Evolutionary conservation across 2,329 filamentous ascomycete species (phyloP), one percentile per base, ranked within the genome.

Genomic region (Curvularia sp.): DNA sequence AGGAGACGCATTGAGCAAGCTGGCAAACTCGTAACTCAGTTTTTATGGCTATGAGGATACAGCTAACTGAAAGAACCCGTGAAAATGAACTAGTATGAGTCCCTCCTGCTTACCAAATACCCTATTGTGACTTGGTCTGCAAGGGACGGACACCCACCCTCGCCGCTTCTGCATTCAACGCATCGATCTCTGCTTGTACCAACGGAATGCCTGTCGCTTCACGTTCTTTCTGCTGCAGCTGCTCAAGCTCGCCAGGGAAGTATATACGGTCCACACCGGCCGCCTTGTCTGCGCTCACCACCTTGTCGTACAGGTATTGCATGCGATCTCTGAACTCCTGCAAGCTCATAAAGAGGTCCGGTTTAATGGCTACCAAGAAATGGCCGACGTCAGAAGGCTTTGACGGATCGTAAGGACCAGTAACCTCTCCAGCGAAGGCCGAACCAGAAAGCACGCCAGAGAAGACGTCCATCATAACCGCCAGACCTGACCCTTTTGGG

Each of bases 391-490:
- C 86, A 0, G 88, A 87, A 0, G 86, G 82, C 58, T 82, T 85
- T 0, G 85, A 87, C 0, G 88, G 83, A 68, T 93, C 90, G 72
- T 95, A 94, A 0, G 91, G 91, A 20, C 85, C 85, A 0, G 88
- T 90, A 12, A 95, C 92, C 66, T 90, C 82, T 0, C 91, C 91
- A 0, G 90, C 91, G 75, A 91, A 95, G 0, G 90, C 90, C 20
- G 88, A 89, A 0, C 91, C 91, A 0, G 89, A 92, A 0, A 95
- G 70, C 0, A 90, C 88, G 0, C 91, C 91, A 0, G 90, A 93
- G 71, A 95, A 94, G 1, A 95, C 90, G 70, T 95, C 92, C 92
- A 95, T 95, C 90, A 93, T 94, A 51, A 95, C 85, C 0, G 89
- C 81, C 35, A 95, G 73, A 0, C 85, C 91, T 0, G 88, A 91